Evolutionary conservation across 495 filamentous ascomycete genomes (phyloP), one percentile per base, ranked within the genome.

Genomic region (Tuber melanosporum): DNA sequence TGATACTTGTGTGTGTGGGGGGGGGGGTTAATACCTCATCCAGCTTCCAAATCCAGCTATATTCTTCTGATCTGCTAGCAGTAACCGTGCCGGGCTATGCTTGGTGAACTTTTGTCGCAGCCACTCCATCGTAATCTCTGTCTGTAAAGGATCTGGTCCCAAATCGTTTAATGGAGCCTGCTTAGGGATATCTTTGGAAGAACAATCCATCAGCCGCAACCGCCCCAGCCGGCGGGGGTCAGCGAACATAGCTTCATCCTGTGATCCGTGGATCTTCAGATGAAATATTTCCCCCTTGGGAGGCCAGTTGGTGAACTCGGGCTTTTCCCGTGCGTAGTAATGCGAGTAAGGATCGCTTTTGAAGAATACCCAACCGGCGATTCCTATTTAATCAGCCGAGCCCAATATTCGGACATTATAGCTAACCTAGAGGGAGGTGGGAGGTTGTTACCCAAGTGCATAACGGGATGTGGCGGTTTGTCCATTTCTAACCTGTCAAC

Each of bases 1-100:
- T 62, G 22, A 62, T 62, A 26, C n/a, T 14, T 62, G n/a, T 4
- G n/a, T 36, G 26, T 32, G 1, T 0, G 10, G 57, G 57, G 12
- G 4, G 46, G 43, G 36, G 43, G 70, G 71, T n/a, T 82, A 88
- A 77, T 86, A 91, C 89, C 90, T 94, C 79, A 99, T 94, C 95
- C 95, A 98, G 80, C 98, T 98, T 3, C 95, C 95, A 71, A 99
- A 93, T 8, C 95, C 95, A 80, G 93, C 94, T 73, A 98, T 91
- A 80, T 91, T 92, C n/a, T 89, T 87, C 83, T 99, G 95, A 81
- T 98, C 93, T 19, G 98, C 87, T 36, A 99, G 84, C 72, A 97
- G 86, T 0, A 93, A 91, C 82, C 98, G 98, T 71, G 98, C 87
- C 0, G 95, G 93, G 1, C 97, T 91, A 74, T 94, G 94, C 52